A percentile compares a stretch with the other conserved stretches of the same genome.
Evolutionary conservation across 148 eudicot species (phyloP).

Genomic region (Pouteria glomerata): DNA sequence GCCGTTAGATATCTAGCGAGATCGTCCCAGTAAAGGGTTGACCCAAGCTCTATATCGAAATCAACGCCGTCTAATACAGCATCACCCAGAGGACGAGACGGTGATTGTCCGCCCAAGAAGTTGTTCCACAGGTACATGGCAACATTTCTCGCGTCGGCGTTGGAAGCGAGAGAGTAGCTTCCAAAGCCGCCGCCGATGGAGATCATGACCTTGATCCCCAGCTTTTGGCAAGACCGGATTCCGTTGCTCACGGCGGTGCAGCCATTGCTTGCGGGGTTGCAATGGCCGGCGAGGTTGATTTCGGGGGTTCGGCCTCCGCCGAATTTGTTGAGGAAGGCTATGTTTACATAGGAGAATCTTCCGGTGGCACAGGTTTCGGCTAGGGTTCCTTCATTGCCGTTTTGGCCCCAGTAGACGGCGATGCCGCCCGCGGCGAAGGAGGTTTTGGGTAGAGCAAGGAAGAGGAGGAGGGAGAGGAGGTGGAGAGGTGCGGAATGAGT

Average conservation of each 20-base stretch:
- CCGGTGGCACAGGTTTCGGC: conserved; percentile 51
- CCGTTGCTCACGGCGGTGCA: conserved; percentile 26
- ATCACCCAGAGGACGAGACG: conserved; percentile 41
- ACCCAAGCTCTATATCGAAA: conserved; percentile 45
- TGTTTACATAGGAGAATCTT: conserved; percentile 42
- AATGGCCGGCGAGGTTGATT: conserved; percentile 73
- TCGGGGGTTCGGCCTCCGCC: conserved; percentile 51
- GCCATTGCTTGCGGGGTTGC: conserved; percentile 35
- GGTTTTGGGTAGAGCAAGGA: neutral
- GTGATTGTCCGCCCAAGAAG: conserved; percentile 48
- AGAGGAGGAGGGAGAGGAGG: neutral
- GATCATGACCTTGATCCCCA: conserved; percentile 40
- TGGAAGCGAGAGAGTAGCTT: conserved; percentile 38
- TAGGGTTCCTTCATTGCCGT: conserved; percentile 49
- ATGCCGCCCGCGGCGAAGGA: conserved; percentile 37
- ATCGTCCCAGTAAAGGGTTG: conserved; percentile 28
- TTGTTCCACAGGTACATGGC: conserved; percentile 47
- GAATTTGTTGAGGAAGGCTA: conserved; percentile 54
- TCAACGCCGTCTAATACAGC: conserved; percentile 62
- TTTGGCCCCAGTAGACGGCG: conserved; percentile 79
- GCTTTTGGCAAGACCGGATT: conserved; percentile 34
- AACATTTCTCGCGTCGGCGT: conserved; percentile 33
- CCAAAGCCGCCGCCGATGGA: conserved; percentile 59
- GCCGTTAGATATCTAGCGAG: conserved; percentile 31
- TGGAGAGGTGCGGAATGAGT: conserved; percentile 3